A percentile compares a stretch with the other conserved stretches of the same genome.
These are phyloP conservation scores for Cucurbita moschata DNA, from an alignment of 306 rosid species.

Conservation along the genomic window DNA sequence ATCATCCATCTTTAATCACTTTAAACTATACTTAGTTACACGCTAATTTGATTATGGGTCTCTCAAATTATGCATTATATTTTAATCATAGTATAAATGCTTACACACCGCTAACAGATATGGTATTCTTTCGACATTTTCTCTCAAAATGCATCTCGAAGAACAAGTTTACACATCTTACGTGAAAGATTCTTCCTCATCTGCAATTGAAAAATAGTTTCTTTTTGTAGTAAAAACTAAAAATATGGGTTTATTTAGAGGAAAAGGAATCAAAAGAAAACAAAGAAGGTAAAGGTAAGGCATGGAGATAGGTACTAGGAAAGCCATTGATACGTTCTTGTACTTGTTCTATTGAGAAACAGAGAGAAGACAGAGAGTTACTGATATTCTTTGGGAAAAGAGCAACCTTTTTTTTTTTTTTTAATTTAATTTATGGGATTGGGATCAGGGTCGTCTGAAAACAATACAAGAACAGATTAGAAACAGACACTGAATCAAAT, in stretches of 20 bases:
- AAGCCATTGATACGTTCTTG: slow-evolving; percentile 1
- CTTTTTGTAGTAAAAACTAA: not conserved
- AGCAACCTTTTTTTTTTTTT: not conserved
- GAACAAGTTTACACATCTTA: too few relatives aligned
- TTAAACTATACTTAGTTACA: not conserved
- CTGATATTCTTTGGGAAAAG: not conserved
- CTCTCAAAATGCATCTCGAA: too few relatives aligned
- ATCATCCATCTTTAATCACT: not conserved
- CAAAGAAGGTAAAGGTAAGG: not conserved
- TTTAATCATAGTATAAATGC: too few relatives aligned
- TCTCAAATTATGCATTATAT: not conserved
- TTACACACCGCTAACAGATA: too few relatives aligned
- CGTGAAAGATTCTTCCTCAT: not conserved
- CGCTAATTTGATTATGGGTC: not conserved
- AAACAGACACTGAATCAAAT: not conserved
- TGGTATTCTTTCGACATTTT: too few relatives aligned
- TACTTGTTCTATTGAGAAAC: not conserved
- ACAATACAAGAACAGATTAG: not conserved
- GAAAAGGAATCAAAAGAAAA: not conserved
- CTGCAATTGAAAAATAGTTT: not conserved
- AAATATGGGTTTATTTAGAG: too few relatives aligned
- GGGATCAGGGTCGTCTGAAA: not conserved
- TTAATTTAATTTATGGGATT: not conserved
- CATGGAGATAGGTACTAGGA: not conserved
- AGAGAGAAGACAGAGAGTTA: not conserved